Evolutionary conservation across 768 basidiomycete species (phyloP).

Genomic region (Pisolithus sp.): DNA sequence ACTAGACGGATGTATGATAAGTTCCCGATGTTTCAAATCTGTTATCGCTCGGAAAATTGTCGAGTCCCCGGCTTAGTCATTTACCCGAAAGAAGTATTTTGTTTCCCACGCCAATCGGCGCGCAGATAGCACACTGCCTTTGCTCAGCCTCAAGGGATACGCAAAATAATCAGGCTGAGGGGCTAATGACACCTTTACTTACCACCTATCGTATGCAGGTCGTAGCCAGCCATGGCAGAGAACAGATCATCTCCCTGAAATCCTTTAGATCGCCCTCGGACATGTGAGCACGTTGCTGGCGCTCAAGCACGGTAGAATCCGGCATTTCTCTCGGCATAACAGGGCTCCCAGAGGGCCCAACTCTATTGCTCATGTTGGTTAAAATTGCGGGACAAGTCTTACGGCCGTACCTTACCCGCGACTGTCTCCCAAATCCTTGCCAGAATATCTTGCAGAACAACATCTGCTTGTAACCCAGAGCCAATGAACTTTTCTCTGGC

Average conservation of each 20-base stretch:
- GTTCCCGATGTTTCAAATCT: neutral
- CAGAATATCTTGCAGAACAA: neutral
- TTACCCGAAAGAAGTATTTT: neutral
- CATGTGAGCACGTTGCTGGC: conserved; percentile 7
- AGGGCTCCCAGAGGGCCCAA: conserved; percentile 13
- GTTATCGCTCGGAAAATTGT: neutral
- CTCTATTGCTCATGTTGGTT: conserved; percentile 5
- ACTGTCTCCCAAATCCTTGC: neutral
- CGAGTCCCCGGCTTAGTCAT: neutral
- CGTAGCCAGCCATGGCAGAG: conserved; percentile 2
- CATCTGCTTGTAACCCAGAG: neutral
- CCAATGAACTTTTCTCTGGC: conserved; percentile 27
- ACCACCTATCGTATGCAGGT: conserved; percentile 10
- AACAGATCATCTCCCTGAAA: conserved; percentile 1
- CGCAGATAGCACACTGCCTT: conserved; percentile 23
- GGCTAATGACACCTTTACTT: neutral
- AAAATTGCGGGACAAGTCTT: neutral
- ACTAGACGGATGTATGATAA: neutral
- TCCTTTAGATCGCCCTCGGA: conserved; percentile 4
- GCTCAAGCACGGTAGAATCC: conserved; percentile 30
- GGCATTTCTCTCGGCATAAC: conserved; percentile 23
- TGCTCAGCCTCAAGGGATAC: conserved; percentile 3
- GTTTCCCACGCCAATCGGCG: conserved; percentile 19
- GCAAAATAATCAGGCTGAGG: neutral
- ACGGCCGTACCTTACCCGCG: conserved; percentile 11